Percentiles rank a stretch among this genome's conserved stretches.
Evolutionary conservation across 306 rosid genomes (phyloP).

Genomic region (Crataegus laevigata): DNA sequence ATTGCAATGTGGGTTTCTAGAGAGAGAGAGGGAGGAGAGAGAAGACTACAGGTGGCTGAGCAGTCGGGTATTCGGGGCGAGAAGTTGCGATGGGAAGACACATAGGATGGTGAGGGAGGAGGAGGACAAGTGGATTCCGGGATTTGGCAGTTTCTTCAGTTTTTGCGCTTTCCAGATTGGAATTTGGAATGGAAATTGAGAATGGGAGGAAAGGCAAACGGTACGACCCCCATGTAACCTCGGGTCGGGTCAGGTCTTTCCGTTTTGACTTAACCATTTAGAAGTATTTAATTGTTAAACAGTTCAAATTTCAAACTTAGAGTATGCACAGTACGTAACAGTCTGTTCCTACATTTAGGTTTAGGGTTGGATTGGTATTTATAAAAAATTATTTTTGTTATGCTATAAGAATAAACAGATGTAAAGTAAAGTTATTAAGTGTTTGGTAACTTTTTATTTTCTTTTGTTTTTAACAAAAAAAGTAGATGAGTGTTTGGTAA

Average conservation of each 20-base stretch:
- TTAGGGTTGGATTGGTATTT: too few relatives aligned
- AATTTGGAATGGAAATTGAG: too few relatives aligned
- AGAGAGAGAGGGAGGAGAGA: not conserved
- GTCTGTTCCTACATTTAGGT: too few relatives aligned
- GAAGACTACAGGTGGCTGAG: constrained; percentile 21
- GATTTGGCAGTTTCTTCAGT: not conserved
- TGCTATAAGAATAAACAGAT: too few relatives aligned
- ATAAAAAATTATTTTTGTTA: too few relatives aligned
- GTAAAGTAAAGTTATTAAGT: too few relatives aligned
- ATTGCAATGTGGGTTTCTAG: constrained; percentile 13
- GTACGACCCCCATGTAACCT: not conserved
- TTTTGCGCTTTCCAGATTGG: not conserved
- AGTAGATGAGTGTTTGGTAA: too few relatives aligned
- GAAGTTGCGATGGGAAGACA: constrained; percentile 18
- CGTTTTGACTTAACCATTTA: not conserved
- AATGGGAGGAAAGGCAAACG: not conserved
- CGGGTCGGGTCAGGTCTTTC: not conserved
- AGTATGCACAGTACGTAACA: too few relatives aligned
- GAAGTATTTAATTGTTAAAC: not conserved
- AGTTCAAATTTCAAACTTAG: too few relatives aligned
- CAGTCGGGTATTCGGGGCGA: constrained; percentile 17
- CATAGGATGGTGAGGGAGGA: not conserved
- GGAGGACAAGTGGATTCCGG: constrained; percentile 18
- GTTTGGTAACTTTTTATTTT: too few relatives aligned
- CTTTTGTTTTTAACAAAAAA: too few relatives aligned